Percentiles rank a stretch among this genome's conserved stretches.
Conservation (phyloP, 2,329 filamentous ascomycete species). For the Penicillium olsonii region DNA sequence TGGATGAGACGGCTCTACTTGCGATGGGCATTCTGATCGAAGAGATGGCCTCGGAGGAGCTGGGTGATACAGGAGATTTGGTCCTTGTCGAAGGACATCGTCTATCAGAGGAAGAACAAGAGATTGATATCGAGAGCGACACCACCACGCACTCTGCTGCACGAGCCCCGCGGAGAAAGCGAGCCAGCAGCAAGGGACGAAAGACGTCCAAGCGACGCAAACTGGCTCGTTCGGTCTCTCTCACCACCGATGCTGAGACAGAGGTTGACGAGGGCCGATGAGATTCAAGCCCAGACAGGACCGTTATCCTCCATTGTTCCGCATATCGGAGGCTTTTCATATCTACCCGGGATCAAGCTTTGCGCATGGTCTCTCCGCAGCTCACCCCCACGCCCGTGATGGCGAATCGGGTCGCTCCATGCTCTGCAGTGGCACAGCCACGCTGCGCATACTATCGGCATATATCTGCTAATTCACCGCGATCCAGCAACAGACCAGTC, state of each 20-base stretch:
- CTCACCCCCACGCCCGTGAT: background rate
- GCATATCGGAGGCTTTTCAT: slow-evolving; percentile 3
- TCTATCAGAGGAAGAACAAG: slow-evolving; percentile 24
- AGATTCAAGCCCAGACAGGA: background rate
- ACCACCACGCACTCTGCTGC: slow-evolving; percentile 6
- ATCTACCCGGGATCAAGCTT: background rate
- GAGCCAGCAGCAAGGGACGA: slow-evolving; percentile 11
- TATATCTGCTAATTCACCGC: background rate
- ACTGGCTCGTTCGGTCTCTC: slow-evolving; percentile 18
- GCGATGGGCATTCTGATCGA: slow-evolving; percentile 63
- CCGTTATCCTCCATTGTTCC: background rate
- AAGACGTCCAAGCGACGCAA: slow-evolving; percentile 31
- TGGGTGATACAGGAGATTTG: slow-evolving; percentile 61
- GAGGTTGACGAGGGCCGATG: slow-evolving; percentile 18
- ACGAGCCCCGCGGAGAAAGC: slow-evolving; percentile 3
- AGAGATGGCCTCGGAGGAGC: slow-evolving; percentile 53
- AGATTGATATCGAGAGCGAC: slow-evolving; percentile 5
- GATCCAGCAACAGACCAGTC: background rate
- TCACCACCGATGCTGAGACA: slow-evolving; percentile 24
- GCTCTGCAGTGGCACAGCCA: slow-evolving; percentile 5
- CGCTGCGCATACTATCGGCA: slow-evolving; percentile 5
- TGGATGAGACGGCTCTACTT: slow-evolving; percentile 65
- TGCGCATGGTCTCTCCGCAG: background rate
- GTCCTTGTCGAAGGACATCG: slow-evolving; percentile 55
- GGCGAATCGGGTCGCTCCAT: background rate